Conservation (phyloP, 345 rosid species). For the Reutealis trisperma region DNA sequence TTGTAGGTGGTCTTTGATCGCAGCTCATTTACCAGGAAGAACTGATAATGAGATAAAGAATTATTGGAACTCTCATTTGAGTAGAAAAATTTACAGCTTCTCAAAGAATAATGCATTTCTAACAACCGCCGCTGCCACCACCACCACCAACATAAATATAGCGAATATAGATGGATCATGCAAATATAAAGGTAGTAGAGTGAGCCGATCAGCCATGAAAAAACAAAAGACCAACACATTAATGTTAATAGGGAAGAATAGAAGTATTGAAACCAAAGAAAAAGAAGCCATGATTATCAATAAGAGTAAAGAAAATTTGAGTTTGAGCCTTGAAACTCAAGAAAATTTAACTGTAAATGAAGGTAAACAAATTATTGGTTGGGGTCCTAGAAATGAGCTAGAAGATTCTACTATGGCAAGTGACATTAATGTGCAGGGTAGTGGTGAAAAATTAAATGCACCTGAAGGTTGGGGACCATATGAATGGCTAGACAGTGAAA, state of each 20-base stretch:
- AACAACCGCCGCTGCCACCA: not conserved
- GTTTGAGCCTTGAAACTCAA: not conserved
- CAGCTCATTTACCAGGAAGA: slow-evolving; percentile 76
- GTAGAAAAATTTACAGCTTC: slow-evolving; percentile 61
- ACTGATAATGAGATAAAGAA: slow-evolving; percentile 93
- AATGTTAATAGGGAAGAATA: slow-evolving; percentile 18
- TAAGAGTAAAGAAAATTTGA: not conserved
- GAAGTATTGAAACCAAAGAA: slow-evolving; percentile 12
- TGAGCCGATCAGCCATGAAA: slow-evolving; percentile 40
- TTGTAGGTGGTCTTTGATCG: slow-evolving; percentile 79
- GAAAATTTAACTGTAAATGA: not conserved
- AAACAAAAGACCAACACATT: slow-evolving; percentile 40
- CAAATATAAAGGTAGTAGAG: slow-evolving; percentile 30
- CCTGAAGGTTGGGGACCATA: slow-evolving; percentile 45
- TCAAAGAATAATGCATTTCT: not conserved
- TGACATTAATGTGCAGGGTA: not conserved
- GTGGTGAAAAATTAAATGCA: slow-evolving; percentile 6
- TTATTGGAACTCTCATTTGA: slow-evolving; percentile 83
- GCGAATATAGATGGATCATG: slow-evolving; percentile 19
- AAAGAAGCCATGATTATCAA: not conserved
- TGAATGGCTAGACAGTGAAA: slow-evolving; percentile 74
- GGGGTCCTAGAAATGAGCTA: not conserved
- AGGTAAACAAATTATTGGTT: not conserved
- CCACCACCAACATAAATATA: not conserved
- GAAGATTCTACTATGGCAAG: not conserved